phyloP scores from a whole-genome alignment of 257 asterid genomes.

The Petrea volubilis region DNA sequence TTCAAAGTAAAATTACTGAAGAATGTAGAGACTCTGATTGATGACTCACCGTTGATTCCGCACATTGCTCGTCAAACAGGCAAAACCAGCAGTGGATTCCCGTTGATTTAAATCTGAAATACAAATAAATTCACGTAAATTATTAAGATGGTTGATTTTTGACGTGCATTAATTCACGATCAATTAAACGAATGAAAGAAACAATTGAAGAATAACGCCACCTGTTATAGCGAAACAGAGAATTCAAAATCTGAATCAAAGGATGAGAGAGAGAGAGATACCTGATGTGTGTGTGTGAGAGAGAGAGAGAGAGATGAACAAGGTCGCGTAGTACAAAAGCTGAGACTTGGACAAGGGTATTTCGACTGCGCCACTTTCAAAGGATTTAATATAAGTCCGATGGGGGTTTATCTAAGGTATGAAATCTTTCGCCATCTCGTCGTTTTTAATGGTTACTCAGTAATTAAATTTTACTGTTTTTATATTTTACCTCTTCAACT shows the following conservation, averaged over 20 bases:
- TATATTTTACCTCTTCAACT: too few relatives aligned
- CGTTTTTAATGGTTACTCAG: too few relatives aligned
- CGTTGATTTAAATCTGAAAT: conserved; percentile 32
- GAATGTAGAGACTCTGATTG: neutral
- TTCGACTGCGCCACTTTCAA: too few relatives aligned
- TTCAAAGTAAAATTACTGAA: conserved; percentile 6
- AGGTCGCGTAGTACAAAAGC: conserved; percentile 41
- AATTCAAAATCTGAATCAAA: neutral
- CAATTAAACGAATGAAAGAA: neutral
- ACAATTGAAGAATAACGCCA: neutral
- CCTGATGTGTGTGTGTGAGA: conserved; percentile 7
- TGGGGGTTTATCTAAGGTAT: too few relatives aligned
- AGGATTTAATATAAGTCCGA: too few relatives aligned
- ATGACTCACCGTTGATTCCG: conserved; percentile 59
- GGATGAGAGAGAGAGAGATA: neutral
- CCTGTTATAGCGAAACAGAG: neutral
- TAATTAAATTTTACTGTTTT: too few relatives aligned
- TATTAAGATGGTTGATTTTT: neutral
- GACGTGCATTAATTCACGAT: neutral
- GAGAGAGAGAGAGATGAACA: conserved; percentile 21
- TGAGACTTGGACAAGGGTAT: conserved; percentile 12
- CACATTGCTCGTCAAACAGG: conserved; percentile 40
- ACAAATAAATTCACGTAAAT: neutral
- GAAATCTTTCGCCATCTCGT: too few relatives aligned
- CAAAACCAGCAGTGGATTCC: conserved; percentile 19